phyloP scores from a whole-genome alignment of 2,329 filamentous ascomycete genomes.

The Chalaropsis ovoidea region DNA sequence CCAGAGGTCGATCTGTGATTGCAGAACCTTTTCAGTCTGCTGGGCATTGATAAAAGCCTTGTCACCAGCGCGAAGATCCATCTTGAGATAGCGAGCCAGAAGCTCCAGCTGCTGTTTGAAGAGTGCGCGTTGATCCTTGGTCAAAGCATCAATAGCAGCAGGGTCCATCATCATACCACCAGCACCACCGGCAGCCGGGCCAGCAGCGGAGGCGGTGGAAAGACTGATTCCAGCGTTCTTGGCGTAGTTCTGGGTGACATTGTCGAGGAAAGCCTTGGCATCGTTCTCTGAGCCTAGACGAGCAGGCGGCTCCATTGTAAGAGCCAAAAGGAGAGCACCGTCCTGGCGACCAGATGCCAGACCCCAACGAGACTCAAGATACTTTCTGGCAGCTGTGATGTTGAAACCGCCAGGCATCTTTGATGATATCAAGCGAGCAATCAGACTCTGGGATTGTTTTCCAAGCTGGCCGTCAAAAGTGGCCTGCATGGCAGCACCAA shows the following conservation, averaged over 20 bases:
- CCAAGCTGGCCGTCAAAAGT: slow-evolving; percentile 98
- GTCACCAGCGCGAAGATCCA: slow-evolving; percentile 92
- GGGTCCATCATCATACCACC: slow-evolving; percentile 99
- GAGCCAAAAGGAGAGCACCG: slow-evolving; percentile 72
- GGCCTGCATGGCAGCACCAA: slow-evolving; percentile 88
- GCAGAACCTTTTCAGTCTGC: slow-evolving; percentile 75
- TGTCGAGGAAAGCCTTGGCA: slow-evolving; percentile 85
- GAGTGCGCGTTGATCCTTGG: slow-evolving; percentile 87
- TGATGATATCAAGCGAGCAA: slow-evolving; percentile 90
- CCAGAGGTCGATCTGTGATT: slow-evolving; percentile 92
- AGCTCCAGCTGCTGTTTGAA: slow-evolving; percentile 98
- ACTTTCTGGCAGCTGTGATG: slow-evolving; percentile 90
- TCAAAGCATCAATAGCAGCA: slow-evolving; percentile 88
- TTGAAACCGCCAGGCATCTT: slow-evolving; percentile 99
- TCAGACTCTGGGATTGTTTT: slow-evolving; percentile 87
- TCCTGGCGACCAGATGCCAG: slow-evolving; percentile 80
- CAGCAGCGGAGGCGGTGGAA: slow-evolving; percentile 63
- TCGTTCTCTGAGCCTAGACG: slow-evolving; percentile 84
- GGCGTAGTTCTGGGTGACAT: slow-evolving; percentile 82
- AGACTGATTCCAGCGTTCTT: slow-evolving; percentile 71
- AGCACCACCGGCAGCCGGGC: slow-evolving; percentile 57
- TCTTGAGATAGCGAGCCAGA: slow-evolving; percentile 89
- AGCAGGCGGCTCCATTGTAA: slow-evolving; percentile 84
- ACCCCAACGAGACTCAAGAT: slow-evolving; percentile 89
- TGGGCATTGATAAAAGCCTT: slow-evolving; percentile 80